Percentiles rank a stretch among this genome's conserved stretches.
Evolutionary conservation across 1,284 basidiomycete genomes (phyloP).

Genomic region (Bjerkandera adusta): DNA sequence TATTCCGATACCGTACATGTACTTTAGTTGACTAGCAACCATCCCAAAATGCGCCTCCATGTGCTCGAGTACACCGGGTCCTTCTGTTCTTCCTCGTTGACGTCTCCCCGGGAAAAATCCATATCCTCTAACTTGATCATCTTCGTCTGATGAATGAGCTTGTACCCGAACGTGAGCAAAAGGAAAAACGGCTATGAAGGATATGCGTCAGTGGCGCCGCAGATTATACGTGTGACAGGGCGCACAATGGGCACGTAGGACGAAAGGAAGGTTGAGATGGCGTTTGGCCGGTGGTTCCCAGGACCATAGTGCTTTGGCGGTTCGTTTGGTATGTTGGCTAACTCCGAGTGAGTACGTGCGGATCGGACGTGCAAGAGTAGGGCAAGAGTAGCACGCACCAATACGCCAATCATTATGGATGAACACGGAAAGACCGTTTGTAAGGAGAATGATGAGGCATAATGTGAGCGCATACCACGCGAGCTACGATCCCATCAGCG

Average conservation of each 20-base stretch:
- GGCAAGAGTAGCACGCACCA: constrained; percentile 13
- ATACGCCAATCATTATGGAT: constrained; percentile 27
- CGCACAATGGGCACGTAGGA: constrained; percentile 29
- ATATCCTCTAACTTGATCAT: constrained; percentile 28
- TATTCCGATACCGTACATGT: no score
- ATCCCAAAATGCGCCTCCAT: background rate
- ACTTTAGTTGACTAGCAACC: constrained; percentile 4
- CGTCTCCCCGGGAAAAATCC: constrained; percentile 18
- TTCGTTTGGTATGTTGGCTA: constrained; percentile 10
- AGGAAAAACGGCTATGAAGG: constrained; percentile 26
- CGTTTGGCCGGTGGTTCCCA: constrained; percentile 9
- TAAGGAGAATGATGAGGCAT: constrained; percentile 27
- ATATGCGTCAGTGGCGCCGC: background rate
- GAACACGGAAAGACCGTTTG: constrained; percentile 30
- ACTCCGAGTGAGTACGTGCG: background rate
- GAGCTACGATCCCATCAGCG: constrained; percentile 13
- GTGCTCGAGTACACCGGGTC: background rate
- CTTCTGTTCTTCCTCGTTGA: constrained; percentile 1
- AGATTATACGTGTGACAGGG: no score
- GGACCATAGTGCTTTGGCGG: background rate
- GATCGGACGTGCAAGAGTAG: background rate
- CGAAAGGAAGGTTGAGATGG: constrained; percentile 26
- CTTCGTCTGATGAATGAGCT: constrained; percentile 30
- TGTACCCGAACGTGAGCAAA: constrained; percentile 30
- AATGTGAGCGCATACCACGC: constrained; percentile 28